Percentiles rank a stretch among this genome's conserved stretches.
These are phyloP conservation scores for Massarina eburnea DNA, from an alignment of 2,329 filamentous ascomycete genomes.

Conservation along the genomic window DNA sequence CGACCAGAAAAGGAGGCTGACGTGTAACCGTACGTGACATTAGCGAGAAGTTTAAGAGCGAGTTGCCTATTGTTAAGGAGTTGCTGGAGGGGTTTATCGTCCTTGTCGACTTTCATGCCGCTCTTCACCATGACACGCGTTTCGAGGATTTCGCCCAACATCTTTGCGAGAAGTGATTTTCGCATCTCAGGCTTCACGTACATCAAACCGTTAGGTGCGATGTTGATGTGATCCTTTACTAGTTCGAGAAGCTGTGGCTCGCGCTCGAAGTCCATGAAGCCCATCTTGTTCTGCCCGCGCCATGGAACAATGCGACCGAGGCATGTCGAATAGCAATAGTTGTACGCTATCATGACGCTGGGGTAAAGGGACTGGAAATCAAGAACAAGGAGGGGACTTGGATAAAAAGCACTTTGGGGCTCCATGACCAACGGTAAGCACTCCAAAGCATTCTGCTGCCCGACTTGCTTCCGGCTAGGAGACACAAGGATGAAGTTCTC, in stretches of 20 bases:
- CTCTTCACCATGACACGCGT: constrained; percentile 97
- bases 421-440: constrained; percentile 97
- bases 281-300: constrained; percentile 94
- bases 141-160: constrained; percentile 93
- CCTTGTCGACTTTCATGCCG: constrained; percentile 91
- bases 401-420: constrained; percentile 92
- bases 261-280: constrained; percentile 83
- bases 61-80: constrained; percentile 92
- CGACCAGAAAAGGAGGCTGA: constrained; percentile 95
- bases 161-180: constrained; percentile 90
- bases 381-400: constrained; percentile 81
- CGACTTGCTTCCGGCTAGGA: constrained; percentile 88
- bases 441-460: constrained; percentile 89
- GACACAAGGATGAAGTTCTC: constrained; percentile 92
- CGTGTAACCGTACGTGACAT: constrained; percentile 97
- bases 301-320: constrained; percentile 82
- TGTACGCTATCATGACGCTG: constrained; percentile 98
- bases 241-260: constrained; percentile 74
- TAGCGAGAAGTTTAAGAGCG: constrained; percentile 94
- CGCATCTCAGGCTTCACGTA: constrained; percentile 83
- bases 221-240: constrained; percentile 82
- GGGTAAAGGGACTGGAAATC: constrained; percentile 97
- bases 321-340: constrained; percentile 98
- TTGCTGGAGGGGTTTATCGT: constrained; percentile 81
- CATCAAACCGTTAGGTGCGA: constrained; percentile 96